These are phyloP conservation scores for Arthrobotrys pseudoclavata DNA, from an alignment of 2,329 filamentous ascomycete genomes.

Conservation along the genomic window DNA sequence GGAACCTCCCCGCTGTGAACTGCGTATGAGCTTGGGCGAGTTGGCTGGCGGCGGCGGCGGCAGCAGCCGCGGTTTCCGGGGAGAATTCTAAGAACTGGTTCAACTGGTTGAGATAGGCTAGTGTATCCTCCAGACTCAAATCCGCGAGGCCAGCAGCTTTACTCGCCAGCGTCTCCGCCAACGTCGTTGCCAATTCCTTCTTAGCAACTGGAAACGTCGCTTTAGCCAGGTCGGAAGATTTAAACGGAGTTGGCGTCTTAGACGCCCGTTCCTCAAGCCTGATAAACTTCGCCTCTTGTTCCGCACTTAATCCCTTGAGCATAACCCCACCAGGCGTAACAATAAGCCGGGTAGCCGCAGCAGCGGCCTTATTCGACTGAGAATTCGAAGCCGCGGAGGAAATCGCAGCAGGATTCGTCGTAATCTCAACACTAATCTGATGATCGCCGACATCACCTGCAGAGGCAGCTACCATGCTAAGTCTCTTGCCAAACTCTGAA, in stretches of 20 bases:
- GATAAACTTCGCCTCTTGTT: constrained; percentile 79
- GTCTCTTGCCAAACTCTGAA: constrained; percentile 61
- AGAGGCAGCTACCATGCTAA: constrained; percentile 57
- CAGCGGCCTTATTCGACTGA: neutral
- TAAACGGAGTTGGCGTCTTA: constrained; percentile 44
- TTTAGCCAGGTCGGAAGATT: constrained; percentile 40
- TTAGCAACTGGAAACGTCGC: constrained; percentile 41
- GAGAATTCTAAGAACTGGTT: constrained; percentile 59
- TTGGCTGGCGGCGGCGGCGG: constrained; percentile 48
- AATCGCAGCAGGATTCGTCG: constrained; percentile 28
- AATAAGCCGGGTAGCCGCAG: constrained; percentile 72
- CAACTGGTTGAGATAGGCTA: constrained; percentile 54
- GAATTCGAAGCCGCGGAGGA: neutral
- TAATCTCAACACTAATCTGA: constrained; percentile 54
- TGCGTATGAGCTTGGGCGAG: constrained; percentile 48
- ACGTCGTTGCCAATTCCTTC: constrained; percentile 47
- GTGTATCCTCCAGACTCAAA: constrained; percentile 54
- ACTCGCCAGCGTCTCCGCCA: constrained; percentile 46
- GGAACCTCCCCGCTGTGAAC: constrained; percentile 35
- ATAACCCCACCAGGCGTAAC: constrained; percentile 83
- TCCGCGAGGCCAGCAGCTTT: constrained; percentile 53
- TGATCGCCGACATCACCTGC: constrained; percentile 56
- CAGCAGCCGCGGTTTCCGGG: constrained; percentile 49
- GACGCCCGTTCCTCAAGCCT: constrained; percentile 73
- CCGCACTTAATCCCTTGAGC: constrained; percentile 77